Conservation (phyloP, 2,329 filamentous ascomycete genomes). For the Coniella lustricola region DNA sequence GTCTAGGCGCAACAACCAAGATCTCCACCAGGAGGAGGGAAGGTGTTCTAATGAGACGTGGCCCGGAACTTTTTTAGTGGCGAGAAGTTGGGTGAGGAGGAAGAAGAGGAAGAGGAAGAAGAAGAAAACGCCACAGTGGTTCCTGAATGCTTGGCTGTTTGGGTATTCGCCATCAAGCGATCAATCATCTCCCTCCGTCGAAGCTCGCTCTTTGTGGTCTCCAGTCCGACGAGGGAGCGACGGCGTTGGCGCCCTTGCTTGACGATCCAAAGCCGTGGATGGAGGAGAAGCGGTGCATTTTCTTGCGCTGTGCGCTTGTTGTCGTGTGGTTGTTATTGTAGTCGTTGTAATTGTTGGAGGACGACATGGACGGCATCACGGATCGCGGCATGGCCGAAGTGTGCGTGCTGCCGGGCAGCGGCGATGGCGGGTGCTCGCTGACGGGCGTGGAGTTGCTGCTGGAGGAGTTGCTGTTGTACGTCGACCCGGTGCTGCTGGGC, state of each 20-base stretch:
- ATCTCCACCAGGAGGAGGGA: too few relatives aligned
- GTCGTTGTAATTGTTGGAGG: too few relatives aligned
- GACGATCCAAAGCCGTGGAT: constrained; percentile 47
- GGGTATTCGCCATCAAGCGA: neutral
- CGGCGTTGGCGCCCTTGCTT: constrained; percentile 26
- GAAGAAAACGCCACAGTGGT: neutral
- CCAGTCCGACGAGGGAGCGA: constrained; percentile 30
- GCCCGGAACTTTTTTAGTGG: too few relatives aligned
- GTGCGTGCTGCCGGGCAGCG: neutral
- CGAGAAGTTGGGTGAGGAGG: too few relatives aligned
- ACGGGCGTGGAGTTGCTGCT: constrained; percentile 31
- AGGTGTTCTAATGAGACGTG: too few relatives aligned
- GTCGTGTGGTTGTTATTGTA: too few relatives aligned
- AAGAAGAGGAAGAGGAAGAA: too few relatives aligned
- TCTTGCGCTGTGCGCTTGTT: constrained; percentile 36
- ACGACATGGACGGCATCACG: constrained; percentile 20
- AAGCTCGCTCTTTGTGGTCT: constrained; percentile 28
- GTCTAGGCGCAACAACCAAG: too few relatives aligned
- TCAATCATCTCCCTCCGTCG: constrained; percentile 6
- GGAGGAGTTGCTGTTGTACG: constrained; percentile 31
- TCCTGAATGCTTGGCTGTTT: neutral
- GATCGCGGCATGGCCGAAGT: constrained; percentile 22
- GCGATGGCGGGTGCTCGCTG: constrained; percentile 23
- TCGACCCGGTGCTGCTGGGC: constrained; percentile 52
- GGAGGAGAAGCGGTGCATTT: constrained; percentile 47